These are phyloP conservation scores for Pseudogymnoascus sp. DNA, from an alignment of 2,329 filamentous ascomycete genomes.

Conservation along the genomic window DNA sequence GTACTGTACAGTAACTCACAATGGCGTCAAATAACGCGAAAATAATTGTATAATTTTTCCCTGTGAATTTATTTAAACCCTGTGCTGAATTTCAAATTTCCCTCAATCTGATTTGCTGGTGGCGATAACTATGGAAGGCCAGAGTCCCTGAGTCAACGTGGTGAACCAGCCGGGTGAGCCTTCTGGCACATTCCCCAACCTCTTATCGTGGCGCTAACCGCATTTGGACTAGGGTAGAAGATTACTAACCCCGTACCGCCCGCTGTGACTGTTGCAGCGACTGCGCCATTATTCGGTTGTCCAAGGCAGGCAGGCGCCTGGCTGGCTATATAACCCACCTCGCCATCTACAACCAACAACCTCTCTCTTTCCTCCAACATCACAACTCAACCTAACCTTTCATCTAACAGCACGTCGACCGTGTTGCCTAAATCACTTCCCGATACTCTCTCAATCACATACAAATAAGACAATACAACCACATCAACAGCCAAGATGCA, in stretches of 20 bases:
- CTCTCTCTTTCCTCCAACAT: slow-evolving; percentile 12
- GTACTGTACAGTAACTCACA: neutral
- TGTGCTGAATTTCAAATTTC: neutral
- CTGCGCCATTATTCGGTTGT: slow-evolving; percentile 7
- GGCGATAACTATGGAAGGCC: neutral
- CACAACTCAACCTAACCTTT: neutral
- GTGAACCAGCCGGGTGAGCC: neutral
- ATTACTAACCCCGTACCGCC: slow-evolving; percentile 1
- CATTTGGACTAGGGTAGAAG: neutral
- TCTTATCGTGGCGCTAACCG: neutral
- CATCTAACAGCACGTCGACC: neutral
- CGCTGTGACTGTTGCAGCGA: neutral
- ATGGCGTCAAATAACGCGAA: neutral
- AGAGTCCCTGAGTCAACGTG: neutral
- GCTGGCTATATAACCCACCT: slow-evolving; percentile 14
- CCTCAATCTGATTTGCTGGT: neutral
- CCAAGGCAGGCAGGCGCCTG: slow-evolving; percentile 8
- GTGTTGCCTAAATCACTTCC: slow-evolving; percentile 14
- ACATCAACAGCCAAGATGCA: slow-evolving; percentile 55
- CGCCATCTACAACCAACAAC: slow-evolving; percentile 11
- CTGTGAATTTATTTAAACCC: neutral
- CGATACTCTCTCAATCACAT: slow-evolving; percentile 10
- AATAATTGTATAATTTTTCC: neutral
- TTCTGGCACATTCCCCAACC: slow-evolving; percentile 3
- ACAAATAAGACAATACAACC: slow-evolving; percentile 9